Evolutionary conservation across 2,329 filamentous ascomycete species (phyloP).

Genomic region (Aspergillus hiratsukae): DNA sequence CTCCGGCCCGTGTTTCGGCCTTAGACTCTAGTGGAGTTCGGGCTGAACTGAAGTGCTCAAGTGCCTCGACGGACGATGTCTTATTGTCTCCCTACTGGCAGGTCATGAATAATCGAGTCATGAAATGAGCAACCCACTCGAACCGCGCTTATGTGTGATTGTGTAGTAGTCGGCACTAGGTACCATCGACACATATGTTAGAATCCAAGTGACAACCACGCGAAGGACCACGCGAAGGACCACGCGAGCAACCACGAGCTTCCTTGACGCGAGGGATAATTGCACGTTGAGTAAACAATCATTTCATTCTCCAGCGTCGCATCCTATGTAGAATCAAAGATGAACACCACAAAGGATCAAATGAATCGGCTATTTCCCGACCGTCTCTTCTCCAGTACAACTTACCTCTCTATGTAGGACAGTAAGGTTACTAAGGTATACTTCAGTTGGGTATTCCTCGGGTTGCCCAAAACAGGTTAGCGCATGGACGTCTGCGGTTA

Average conservation of each 20-base stretch:
- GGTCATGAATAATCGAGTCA: constrained; percentile 11
- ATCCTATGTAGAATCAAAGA: not conserved
- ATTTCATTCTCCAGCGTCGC: not conserved
- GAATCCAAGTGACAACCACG: not conserved
- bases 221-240: constrained; percentile 8
- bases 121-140: not conserved
- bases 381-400: not conserved
- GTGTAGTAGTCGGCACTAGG: constrained; percentile 4
- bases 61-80: too few relatives aligned
- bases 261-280: constrained; percentile 1
- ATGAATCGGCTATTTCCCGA: not conserved
- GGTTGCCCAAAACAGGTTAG: constrained; percentile 17
- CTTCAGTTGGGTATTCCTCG: constrained; percentile 5
- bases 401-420: too few relatives aligned
- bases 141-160: not conserved
- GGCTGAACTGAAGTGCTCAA: too few relatives aligned
- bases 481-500: not conserved
- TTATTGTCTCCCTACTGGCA: too few relatives aligned
- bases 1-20: not conserved
- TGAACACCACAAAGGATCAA: not conserved
- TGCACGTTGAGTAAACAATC: not conserved
- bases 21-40: not conserved
- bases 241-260: constrained; percentile 3
- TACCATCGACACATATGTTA: not conserved
- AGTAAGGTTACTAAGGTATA: too few relatives aligned